Percentiles rank a stretch among this genome's conserved stretches.
Evolutionary conservation across 495 filamentous ascomycete species (phyloP).

Genomic region (Podospora anserina): DNA sequence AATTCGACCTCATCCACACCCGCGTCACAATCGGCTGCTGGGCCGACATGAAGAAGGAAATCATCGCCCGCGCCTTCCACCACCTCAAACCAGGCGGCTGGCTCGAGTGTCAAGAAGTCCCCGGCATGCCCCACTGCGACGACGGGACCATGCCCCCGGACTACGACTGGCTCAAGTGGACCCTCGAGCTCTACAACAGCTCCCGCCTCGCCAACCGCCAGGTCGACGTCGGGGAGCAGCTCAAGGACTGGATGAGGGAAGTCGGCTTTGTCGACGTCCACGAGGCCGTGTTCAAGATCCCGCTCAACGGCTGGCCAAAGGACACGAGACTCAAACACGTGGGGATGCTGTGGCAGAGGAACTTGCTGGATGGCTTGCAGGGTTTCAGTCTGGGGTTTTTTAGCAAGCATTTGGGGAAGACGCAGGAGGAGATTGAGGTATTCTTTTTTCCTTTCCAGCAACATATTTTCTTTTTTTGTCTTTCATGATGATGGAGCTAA

Average conservation of each 20-base stretch:
- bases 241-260: slow-evolving; percentile 56
- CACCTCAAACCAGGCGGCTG: slow-evolving; percentile 63
- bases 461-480: background rate
- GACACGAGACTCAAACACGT: slow-evolving; percentile 29
- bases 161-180: slow-evolving; percentile 51
- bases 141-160: slow-evolving; percentile 53
- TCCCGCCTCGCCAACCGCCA: slow-evolving; percentile 52
- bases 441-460: slow-evolving; percentile 17
- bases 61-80: slow-evolving; percentile 39
- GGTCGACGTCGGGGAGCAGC: slow-evolving; percentile 46
- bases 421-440: slow-evolving; percentile 41
- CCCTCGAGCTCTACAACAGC: slow-evolving; percentile 46
- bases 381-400: slow-evolving; percentile 33
- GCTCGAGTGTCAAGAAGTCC: slow-evolving; percentile 62
- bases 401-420: slow-evolving; percentile 39
- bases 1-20: slow-evolving; percentile 52
- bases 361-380: slow-evolving; percentile 32
- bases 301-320: slow-evolving; percentile 53
- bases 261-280: slow-evolving; percentile 63
- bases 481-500: background rate
- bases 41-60: slow-evolving; percentile 40
- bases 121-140: slow-evolving; percentile 56
- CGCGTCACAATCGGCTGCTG: slow-evolving; percentile 48
- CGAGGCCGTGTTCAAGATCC: slow-evolving; percentile 54
- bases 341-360: slow-evolving; percentile 37